Evolutionary conservation across 1,284 basidiomycete species (phyloP).

Genomic region (Ganoderma lucidum): DNA sequence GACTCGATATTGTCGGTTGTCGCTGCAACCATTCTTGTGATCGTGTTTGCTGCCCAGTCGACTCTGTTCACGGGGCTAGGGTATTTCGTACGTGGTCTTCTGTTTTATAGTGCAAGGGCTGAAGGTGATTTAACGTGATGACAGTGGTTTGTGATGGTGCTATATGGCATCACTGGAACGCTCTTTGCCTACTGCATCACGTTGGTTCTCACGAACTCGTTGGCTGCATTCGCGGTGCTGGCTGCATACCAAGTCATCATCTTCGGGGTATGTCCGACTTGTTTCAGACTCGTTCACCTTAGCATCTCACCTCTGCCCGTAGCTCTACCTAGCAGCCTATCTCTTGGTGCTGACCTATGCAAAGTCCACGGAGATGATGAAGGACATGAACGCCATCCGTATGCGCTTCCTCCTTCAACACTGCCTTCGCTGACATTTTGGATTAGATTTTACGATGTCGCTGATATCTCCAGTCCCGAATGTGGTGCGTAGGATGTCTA

Average conservation of each 20-base stretch:
- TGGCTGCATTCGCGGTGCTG: constrained; percentile 77
- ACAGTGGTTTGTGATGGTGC: constrained; percentile 76
- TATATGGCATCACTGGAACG: constrained; percentile 75
- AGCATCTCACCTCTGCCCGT: constrained; percentile 3
- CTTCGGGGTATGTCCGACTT: constrained; percentile 60
- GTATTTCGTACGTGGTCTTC: constrained; percentile 59
- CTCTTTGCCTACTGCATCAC: constrained; percentile 77
- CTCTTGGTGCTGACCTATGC: constrained; percentile 77
- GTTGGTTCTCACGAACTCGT: constrained; percentile 60
- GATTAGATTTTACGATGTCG: constrained; percentile 69
- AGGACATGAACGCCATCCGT: constrained; percentile 69
- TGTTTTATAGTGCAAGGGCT: background rate
- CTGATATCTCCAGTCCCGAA: constrained; percentile 74
- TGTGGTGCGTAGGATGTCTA: constrained; percentile 48
- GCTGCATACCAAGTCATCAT: constrained; percentile 80
- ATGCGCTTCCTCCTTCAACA: constrained; percentile 26
- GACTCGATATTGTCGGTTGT: constrained; percentile 70
- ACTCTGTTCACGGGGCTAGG: constrained; percentile 77
- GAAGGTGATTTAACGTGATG: too few relatives aligned
- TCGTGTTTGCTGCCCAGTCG: constrained; percentile 64
- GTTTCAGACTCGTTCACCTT: background rate
- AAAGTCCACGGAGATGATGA: constrained; percentile 59
- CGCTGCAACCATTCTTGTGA: constrained; percentile 65
- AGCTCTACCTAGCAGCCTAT: constrained; percentile 73
- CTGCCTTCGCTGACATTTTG: too few relatives aligned